Base-by-base conservation (phyloP, 208 protist species). In the Sergeia podlipaevii region DNA sequence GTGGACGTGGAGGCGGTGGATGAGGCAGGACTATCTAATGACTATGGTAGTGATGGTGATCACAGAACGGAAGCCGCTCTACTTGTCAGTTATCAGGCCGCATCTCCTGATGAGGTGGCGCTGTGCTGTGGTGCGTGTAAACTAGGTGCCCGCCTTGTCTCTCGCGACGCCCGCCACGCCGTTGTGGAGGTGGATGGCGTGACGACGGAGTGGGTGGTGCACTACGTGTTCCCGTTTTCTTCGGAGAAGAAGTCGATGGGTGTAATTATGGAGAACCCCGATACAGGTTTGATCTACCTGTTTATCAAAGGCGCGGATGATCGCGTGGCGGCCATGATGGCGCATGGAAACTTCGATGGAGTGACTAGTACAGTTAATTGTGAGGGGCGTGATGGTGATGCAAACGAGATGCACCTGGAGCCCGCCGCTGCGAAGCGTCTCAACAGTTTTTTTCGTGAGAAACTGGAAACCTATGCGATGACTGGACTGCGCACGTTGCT, bases 61-160 rank as follows among this genome's bases (percentile, higher is more conserved):
- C 13, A 23, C 46, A 18, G 34, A 13, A 20, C n/a, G 33, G 30
- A 13, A 7, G 34, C 17, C n/a, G 11, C 8, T 3, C 2, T 33
- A 38, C 20, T 20, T 29, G 7, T 80, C 23, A 39, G 20, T 21
- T 97, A 97, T 65, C 76, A 94, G 57, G 74, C 85, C 13, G 68
- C 91, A 17, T 98, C 92, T n/a, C 95, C 96, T 4, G 97, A 98
- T 61, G 97, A 98, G 65, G 77, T 87, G 26, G 93, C 94, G n/a
- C 70, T 98, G 13, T 93, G 96, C 49, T 45, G 45, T 17, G 94
- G 85, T 26, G 76, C 81, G 32, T 59, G 56, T 3, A 60, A 73
- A 23, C 56, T 97, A 0, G 71, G 77, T 20, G 76, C 96, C 8
- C 44, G 54, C 17, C 58, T 96, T 4, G 37, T 60, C 7, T 17